A percentile compares a stretch with the other conserved stretches of the same genome.
Conservation (phyloP, 1,284 basidiomycete species). For the Polyporus tsugae region DNA sequence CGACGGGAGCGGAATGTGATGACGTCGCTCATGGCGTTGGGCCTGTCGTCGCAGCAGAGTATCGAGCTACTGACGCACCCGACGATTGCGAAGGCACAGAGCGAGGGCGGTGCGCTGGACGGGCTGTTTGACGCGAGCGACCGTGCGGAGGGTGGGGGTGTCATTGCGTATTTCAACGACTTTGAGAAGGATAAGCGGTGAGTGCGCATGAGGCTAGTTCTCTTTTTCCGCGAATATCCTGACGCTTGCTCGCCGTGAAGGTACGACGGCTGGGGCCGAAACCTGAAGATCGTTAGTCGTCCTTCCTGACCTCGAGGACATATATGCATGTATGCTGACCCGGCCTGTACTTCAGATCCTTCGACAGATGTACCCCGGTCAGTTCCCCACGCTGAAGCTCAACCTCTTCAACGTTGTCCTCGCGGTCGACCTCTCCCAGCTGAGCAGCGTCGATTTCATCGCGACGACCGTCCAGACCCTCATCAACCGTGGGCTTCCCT, state of each 20-base stretch:
- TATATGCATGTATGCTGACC: neutral
- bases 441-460: slow-evolving; percentile 68
- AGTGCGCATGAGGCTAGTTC: slow-evolving; percentile 26
- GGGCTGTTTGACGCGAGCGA: slow-evolving; percentile 91
- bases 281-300: slow-evolving; percentile 55
- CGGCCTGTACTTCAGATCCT: slow-evolving; percentile 62
- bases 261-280: slow-evolving; percentile 63
- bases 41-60: slow-evolving; percentile 70
- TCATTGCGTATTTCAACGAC: slow-evolving; percentile 91
- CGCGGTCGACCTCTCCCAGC: slow-evolving; percentile 78
- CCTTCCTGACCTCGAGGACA: neutral
- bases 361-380: slow-evolving; percentile 77
- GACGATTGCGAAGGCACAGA: slow-evolving; percentile 59
- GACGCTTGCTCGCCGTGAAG: slow-evolving; percentile 38
- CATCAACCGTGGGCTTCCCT: slow-evolving; percentile 76
- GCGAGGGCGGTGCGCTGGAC: slow-evolving; percentile 64
- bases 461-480: slow-evolving; percentile 69
- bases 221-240: neutral
- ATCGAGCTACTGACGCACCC: slow-evolving; percentile 77
- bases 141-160: slow-evolving; percentile 76
- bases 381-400: slow-evolving; percentile 73
- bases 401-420: slow-evolving; percentile 88
- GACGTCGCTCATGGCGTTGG: slow-evolving; percentile 64
- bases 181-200: slow-evolving; percentile 84
- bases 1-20: slow-evolving; percentile 80